Percentiles rank a stretch among this genome's conserved stretches.
Evolutionary conservation across 1,139 yeast species (phyloP).

Genomic region (Protomyces inouyei): DNA sequence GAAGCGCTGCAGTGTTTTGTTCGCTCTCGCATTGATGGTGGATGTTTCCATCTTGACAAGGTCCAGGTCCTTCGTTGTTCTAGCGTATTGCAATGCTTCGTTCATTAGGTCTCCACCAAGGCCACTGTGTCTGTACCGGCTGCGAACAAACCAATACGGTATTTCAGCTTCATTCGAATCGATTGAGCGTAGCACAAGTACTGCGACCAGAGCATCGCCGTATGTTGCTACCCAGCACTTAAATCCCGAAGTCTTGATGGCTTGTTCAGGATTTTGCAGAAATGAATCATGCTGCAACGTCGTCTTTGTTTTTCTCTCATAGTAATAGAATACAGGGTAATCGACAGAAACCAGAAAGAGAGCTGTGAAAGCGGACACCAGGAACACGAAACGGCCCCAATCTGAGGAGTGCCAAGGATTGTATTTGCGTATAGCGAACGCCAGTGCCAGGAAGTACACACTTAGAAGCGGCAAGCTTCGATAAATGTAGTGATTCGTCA

Average conservation of each 20-base stretch:
- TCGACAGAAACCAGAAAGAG: conserved; percentile 17
- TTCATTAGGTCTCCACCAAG: conserved; percentile 18
- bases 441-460: conserved; percentile 4
- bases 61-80: background rate
- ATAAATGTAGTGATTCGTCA: conserved; percentile 16
- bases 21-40: conserved; percentile 7
- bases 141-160: conserved; percentile 8
- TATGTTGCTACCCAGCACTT: conserved; percentile 19
- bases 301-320: conserved; percentile 4
- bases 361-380: conserved; percentile 18
- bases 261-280: background rate
- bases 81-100: background rate
- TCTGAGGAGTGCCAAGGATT: conserved; percentile 14
- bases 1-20: background rate
- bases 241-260: background rate
- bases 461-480: conserved; percentile 6
- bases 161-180: background rate
- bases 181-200: background rate
- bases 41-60: background rate
- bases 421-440: conserved; percentile 5
- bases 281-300: background rate
- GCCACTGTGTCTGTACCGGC: conserved; percentile 14
- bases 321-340: conserved; percentile 7
- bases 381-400: conserved; percentile 20
- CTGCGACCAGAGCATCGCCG: conserved; percentile 1